Percentiles rank a stretch among this genome's conserved stretches.
Evolutionary conservation across 345 rosid genomes (phyloP).

Genomic region (Eucalyptus cloeziana): DNA sequence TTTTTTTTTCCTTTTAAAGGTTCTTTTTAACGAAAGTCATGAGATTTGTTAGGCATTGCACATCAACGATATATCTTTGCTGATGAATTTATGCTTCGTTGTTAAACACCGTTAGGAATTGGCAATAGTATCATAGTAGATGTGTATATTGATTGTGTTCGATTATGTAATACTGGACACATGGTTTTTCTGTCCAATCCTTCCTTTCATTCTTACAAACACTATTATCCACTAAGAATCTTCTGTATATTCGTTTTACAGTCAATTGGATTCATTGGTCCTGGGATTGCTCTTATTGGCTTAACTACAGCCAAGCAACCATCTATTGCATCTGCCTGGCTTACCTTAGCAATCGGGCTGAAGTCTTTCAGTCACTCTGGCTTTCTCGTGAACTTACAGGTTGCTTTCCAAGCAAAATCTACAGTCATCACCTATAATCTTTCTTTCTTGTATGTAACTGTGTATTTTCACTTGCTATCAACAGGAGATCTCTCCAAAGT

Average conservation of each 20-base stretch:
- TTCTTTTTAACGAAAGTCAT: neutral
- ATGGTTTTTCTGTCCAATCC: neutral
- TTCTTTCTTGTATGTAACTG: neutral
- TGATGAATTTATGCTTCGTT: neutral
- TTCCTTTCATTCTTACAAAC: neutral
- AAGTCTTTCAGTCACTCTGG: slow-evolving; percentile 96
- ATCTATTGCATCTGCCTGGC: slow-evolving; percentile 81
- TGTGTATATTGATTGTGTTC: neutral
- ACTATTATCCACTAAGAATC: neutral
- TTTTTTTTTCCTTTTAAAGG: neutral
- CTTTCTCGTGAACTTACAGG: slow-evolving; percentile 95
- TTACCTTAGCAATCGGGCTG: slow-evolving; percentile 77
- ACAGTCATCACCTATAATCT: slow-evolving; percentile 2
- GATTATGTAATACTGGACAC: neutral
- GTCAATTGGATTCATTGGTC: slow-evolving; percentile 87
- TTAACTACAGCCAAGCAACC: slow-evolving; percentile 68
- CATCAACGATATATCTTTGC: neutral
- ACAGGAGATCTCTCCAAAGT: slow-evolving; percentile 90
- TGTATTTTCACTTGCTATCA: neutral
- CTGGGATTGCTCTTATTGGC: slow-evolving; percentile 74
- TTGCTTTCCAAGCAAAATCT: slow-evolving; percentile 2
- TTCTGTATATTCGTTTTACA: slow-evolving; percentile 13
- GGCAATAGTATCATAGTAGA: neutral
- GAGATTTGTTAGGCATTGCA: neutral
- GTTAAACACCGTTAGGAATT: neutral